These are phyloP conservation scores for Bromus sterilis DNA, from an alignment of 176 grass and related monocot genomes.

Conservation along the genomic window DNA sequence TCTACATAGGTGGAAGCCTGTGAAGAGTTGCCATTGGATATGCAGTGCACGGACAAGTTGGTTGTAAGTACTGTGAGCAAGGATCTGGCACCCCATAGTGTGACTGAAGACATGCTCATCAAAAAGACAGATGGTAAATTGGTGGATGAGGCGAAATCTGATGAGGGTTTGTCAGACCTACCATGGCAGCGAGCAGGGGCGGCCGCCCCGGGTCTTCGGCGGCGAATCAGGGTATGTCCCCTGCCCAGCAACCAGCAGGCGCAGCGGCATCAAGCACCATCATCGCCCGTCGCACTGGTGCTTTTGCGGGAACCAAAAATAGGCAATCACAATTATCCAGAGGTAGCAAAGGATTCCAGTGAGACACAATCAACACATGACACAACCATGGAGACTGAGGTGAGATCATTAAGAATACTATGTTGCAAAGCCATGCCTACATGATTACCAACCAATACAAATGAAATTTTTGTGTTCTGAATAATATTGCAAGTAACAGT, in stretches of 20 bases:
- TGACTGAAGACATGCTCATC: not conserved
- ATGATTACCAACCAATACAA: not conserved
- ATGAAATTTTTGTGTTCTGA: not conserved
- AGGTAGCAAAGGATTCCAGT: not conserved
- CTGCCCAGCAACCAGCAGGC: too few relatives aligned
- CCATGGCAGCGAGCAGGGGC: too few relatives aligned
- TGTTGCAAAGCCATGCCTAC: not conserved
- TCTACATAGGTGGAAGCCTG: too few relatives aligned
- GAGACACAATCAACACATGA: not conserved
- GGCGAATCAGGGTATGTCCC: too few relatives aligned
- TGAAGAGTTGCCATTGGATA: too few relatives aligned
- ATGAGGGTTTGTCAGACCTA: not conserved
- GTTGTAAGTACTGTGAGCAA: not conserved
- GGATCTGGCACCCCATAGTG: not conserved
- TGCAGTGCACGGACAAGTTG: too few relatives aligned
- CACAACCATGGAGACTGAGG: not conserved
- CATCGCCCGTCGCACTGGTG: too few relatives aligned
- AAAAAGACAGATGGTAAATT: not conserved
- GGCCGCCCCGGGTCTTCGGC: too few relatives aligned
- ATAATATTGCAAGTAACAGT: not conserved
- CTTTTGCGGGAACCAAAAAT: not conserved
- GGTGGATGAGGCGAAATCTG: not conserved
- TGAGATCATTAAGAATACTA: not conserved
- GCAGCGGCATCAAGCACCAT: too few relatives aligned
- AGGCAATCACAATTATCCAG: not conserved